A percentile compares a stretch with the other conserved stretches of the same genome.
phyloP scores from a whole-genome alignment of 768 basidiomycete genomes.

The Hypsizygus marmoreus region DNA sequence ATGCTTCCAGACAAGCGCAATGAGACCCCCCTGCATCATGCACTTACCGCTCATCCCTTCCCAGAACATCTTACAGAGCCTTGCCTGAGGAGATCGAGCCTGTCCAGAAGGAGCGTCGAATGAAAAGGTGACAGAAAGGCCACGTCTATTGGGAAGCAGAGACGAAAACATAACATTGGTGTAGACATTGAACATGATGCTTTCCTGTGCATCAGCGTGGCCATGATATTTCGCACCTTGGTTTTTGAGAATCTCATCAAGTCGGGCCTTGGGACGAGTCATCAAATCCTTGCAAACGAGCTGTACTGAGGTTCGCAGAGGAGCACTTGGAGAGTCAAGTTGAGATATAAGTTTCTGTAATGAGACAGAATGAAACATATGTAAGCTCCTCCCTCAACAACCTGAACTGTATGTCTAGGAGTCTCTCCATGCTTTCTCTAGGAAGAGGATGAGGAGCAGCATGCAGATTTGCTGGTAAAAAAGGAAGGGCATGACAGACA shows the following conservation, averaged over 20 bases:
- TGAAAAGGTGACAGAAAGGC: constrained; percentile 47
- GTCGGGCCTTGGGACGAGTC: constrained; percentile 31
- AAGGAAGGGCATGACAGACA: constrained; percentile 46
- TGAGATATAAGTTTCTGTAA: neutral
- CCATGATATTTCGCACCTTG: constrained; percentile 64
- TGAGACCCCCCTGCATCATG: constrained; percentile 61
- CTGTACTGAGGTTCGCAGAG: constrained; percentile 52
- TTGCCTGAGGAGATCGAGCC: constrained; percentile 42
- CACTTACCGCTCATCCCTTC: constrained; percentile 59
- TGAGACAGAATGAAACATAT: constrained; percentile 33
- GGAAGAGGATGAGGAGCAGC: constrained; percentile 66
- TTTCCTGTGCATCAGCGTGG: constrained; percentile 39
- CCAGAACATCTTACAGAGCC: constrained; percentile 57
- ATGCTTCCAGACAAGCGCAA: constrained; percentile 57
- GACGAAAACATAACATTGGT: constrained; percentile 51
- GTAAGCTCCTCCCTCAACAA: constrained; percentile 73
- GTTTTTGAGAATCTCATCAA: constrained; percentile 48
- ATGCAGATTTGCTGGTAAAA: constrained; percentile 60
- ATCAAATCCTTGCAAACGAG: constrained; percentile 49
- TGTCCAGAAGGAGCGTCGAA: constrained; percentile 58
- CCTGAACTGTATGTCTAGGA: constrained; percentile 76
- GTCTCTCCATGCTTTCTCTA: constrained; percentile 58
- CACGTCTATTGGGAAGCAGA: constrained; percentile 50
- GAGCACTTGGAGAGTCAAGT: constrained; percentile 38
- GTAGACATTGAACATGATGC: constrained; percentile 64